Evolutionary conservation across 2,329 filamentous ascomycete species (phyloP).

Genomic region (Penicillium sp.): DNA sequence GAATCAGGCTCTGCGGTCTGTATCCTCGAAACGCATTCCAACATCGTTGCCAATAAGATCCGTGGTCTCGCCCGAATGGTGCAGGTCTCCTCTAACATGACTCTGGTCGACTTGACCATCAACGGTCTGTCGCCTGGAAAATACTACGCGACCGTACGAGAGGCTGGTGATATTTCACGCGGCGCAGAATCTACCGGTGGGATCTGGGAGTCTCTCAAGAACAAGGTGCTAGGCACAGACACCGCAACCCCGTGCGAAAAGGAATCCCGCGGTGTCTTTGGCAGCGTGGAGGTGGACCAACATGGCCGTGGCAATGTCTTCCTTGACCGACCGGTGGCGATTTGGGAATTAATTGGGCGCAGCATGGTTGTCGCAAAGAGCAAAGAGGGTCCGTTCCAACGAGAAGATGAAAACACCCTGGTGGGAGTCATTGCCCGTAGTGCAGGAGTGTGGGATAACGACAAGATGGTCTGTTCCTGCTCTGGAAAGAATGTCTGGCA

Average conservation of each 20-base stretch:
- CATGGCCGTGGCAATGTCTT: slow-evolving; percentile 74
- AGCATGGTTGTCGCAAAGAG: slow-evolving; percentile 79
- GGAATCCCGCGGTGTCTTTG: slow-evolving; percentile 59
- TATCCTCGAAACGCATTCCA: slow-evolving; percentile 81
- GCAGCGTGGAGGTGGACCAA: slow-evolving; percentile 66
- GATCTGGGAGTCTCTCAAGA: slow-evolving; percentile 62
- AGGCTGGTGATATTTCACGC: slow-evolving; percentile 77
- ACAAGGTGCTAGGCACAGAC: slow-evolving; percentile 34
- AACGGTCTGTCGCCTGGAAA: slow-evolving; percentile 72
- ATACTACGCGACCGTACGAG: slow-evolving; percentile 78
- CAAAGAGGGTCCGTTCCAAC: slow-evolving; percentile 52
- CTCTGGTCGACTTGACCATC: slow-evolving; percentile 80
- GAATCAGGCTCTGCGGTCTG: slow-evolving; percentile 59
- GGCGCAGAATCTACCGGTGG: slow-evolving; percentile 78
- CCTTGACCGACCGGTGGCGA: slow-evolving; percentile 71
- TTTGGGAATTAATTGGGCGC: slow-evolving; percentile 95
- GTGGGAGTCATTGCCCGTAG: slow-evolving; percentile 92
- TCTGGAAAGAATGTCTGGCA: slow-evolving; percentile 98
- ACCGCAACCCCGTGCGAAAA: slow-evolving; percentile 15
- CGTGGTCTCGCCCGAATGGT: slow-evolving; percentile 90
- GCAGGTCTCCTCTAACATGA: slow-evolving; percentile 71
- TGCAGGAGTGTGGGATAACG: slow-evolving; percentile 97
- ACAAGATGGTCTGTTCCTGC: slow-evolving; percentile 97
- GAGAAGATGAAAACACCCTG: slow-evolving; percentile 76
- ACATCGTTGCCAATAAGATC: slow-evolving; percentile 59